Evolutionary conservation across 495 filamentous ascomycete genomes (phyloP), one percentile per base, ranked within the genome.

Genomic region (Hypoxylon subgilvum): DNA sequence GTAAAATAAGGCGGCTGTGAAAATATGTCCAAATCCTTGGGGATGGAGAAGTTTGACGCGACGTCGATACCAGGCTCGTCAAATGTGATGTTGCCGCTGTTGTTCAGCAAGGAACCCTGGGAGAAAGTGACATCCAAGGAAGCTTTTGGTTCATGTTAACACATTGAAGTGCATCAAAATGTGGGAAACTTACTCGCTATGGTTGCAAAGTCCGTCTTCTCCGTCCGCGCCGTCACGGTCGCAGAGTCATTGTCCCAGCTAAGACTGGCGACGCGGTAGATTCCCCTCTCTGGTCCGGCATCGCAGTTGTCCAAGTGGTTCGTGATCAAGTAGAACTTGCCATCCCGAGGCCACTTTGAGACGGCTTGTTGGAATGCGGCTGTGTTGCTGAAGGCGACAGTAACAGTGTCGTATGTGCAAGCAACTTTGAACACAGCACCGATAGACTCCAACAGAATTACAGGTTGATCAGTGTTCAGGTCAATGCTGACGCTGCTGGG

Each of bases 221-320:
- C 30, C 5, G 67, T 54, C 27, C 40, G 46, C 9, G 69, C 67
- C 7, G 39, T 60, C 16, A 63, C 57, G 0, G 59, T 39, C 14
- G 42, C 18, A 21, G 50, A 42, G 3, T 45, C 45, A 14, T 64
- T 51, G 14, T 69, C 45, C 57, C 65, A 72, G 52, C 23, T 60
- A 4, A 72, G 45, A 36, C 48, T 31, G 10, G 35, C 38, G 40
- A 60, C 61, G 12, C 55, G 42, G 23, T 66, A 66, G 40, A 68
- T 54, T 32, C 67, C 57, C 49, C 69, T 59, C 46, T 72, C 63
- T 8, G 57, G 31, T 45, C 36, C 39, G 13, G 44, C 52, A 41
- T 70, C 59, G 42, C 67, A 72, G 31, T 62, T 56, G 0, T 58
- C 65, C 9, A 58, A 28, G 49, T 69, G 52, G 52, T 70, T 70